Conservation (phyloP, 805 yeast species). For the Metschnikowia noctiluminum region DNA sequence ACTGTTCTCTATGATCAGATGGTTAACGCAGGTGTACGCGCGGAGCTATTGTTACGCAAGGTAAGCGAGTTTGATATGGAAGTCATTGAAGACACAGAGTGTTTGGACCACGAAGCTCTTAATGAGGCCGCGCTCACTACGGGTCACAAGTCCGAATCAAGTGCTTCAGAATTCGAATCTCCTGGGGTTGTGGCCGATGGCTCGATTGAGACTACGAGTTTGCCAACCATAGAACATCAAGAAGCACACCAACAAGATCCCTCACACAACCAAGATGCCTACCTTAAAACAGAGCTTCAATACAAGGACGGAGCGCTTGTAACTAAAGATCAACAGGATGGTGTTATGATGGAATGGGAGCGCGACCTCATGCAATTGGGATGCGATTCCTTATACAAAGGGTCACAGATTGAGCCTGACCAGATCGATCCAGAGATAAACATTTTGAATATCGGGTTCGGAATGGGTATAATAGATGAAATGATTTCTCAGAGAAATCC, state of each 20-base stretch:
- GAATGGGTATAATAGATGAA: slow-evolving; percentile 92
- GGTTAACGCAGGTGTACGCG: slow-evolving; percentile 86
- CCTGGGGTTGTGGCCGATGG: background rate
- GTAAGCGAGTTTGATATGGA: slow-evolving; percentile 63
- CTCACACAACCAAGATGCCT: slow-evolving; percentile 61
- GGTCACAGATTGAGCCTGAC: slow-evolving; percentile 27
- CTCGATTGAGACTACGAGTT: background rate
- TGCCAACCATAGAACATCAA: background rate
- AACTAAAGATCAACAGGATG: slow-evolving; percentile 73
- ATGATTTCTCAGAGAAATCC: slow-evolving; percentile 55
- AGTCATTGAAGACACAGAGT: slow-evolving; percentile 45
- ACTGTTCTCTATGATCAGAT: slow-evolving; percentile 44
- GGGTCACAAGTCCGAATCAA: too few species aligned
- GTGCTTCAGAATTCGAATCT: slow-evolving; percentile 3
- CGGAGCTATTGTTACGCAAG: slow-evolving; percentile 76
- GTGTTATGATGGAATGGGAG: slow-evolving; percentile 99
- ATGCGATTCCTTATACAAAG: slow-evolving; percentile 64
- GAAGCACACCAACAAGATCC: slow-evolving; percentile 36
- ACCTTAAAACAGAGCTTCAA: slow-evolving; percentile 61
- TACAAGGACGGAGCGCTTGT: slow-evolving; percentile 67
- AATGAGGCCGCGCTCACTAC: background rate
- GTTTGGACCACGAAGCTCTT: slow-evolving; percentile 25
- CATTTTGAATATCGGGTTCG: slow-evolving; percentile 87
- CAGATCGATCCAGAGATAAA: slow-evolving; percentile 39
- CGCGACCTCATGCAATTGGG: slow-evolving; percentile 76